Base-by-base conservation (phyloP, 1,139 yeast species). In the Tardiomyces depauwii region DNA sequence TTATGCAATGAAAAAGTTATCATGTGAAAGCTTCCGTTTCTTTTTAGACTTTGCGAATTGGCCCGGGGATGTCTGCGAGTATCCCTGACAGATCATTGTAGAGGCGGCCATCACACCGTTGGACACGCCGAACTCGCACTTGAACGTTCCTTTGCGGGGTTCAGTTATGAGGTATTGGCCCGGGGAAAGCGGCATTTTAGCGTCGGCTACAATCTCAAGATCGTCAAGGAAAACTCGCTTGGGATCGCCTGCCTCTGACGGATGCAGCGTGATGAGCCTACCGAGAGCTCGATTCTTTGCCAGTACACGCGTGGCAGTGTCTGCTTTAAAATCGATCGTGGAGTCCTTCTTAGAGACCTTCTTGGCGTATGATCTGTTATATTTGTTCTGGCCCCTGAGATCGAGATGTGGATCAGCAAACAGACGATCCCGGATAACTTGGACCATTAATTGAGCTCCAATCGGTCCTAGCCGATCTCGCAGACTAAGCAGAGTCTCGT, bases 381-480 rank as follows among this genome's bases (percentile, higher is more conserved):
- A 12, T 6, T 41, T 11, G 30, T 42, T 10, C 2, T 25, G 23
- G 16, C 19, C 7, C 16, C 43, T 28, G 5, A 18, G 30, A 1
- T 2, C 11, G 4, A 45, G 33, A 21, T 21, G 7, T 4, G 25
- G 25, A 14, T 23, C 50, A 1, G 36, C 21, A 19, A 19, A 42
- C 6, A 39, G 14, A 14, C 21, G 9, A 7, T 30, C 14, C 2
- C 30, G 33, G 5, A 86, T 53, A 0, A 76, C 77, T 1, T 71
- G 50, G 0, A 62, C 63, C n/a, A 87, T 64, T 33, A 84, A 63
- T 0, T 68, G 59, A 0, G 86, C 85, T 2, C 95, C 95, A 3
- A 68, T 52, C 0, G 50, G 54, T 0, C 86, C 88, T 23, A 87
- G 64, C 47, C 68, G 71, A 1, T 66, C 62, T 9, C 71, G 65